Evolutionary conservation across 768 basidiomycete species (phyloP), one percentile per base, ranked within the genome.

Genomic region (Russula virescens): DNA sequence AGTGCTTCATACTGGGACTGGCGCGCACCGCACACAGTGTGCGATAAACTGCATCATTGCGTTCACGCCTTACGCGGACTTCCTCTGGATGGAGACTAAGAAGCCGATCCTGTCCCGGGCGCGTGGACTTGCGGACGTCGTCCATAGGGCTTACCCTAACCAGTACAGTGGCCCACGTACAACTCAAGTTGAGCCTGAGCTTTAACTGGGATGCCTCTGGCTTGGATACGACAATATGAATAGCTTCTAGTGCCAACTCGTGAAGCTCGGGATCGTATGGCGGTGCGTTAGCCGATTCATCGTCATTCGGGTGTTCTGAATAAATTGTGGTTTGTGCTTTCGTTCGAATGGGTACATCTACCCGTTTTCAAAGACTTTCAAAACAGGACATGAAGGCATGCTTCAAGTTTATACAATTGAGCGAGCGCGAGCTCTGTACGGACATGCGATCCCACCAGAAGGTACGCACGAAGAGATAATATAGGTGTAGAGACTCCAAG

Each of bases 361-460:
- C 73, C 76, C 89, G 23, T 98, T 99, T 74, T 95, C 97, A 4
- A 75, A 83, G 68, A 81, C 88, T 56, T 98, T 85, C 72, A 88
- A 92, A 42, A 88, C 86, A 96, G 66, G 97, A 96, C 46, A 99
- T 99, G 97, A 94, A 98, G 75, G 97, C 97, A 2, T 99, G 98
- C 72, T 95, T 98, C 65, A 91, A 95, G 76, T 78, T 98, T 62
- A 80, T 99, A 58, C 97, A 99, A 75, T 80, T 91, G 28, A 88
- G 84, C 73, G 97, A 99, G 73, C 83, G 93, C 55, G 94, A 98
- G 68, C 82, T 97, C 55, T 94, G 88, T 52, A 94, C 91, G 64
- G 97, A 99, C 71, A 96, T 98, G 25, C 85, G 98, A 68, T 98
- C 94, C 9, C 97, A 99, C 73, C 97, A 99, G 75, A 95, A 87